Percentiles rank a stretch among this genome's conserved stretches.
Evolutionary conservation across 2,329 filamentous ascomycete genomes (phyloP).

Genomic region (Exophiala mesophila): DNA sequence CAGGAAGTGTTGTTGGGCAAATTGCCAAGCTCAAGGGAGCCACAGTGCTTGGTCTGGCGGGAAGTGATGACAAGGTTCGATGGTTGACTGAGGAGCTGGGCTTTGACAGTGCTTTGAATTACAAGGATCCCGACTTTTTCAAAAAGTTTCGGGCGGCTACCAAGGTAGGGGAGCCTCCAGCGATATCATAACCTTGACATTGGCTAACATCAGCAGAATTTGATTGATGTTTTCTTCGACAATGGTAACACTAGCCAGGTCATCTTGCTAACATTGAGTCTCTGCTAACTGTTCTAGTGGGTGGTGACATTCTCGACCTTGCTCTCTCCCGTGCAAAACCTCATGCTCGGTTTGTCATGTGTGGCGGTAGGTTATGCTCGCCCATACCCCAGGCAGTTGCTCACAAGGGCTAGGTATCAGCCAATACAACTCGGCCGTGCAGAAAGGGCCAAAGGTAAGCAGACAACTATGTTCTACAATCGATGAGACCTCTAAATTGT

Average conservation of each 20-base stretch:
- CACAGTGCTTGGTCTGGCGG: slow-evolving; percentile 62
- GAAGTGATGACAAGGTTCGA: slow-evolving; percentile 61
- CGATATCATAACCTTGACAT: background rate
- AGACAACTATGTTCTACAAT: slow-evolving; percentile 30
- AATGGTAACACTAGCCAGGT: slow-evolving; percentile 45
- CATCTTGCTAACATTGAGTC: background rate
- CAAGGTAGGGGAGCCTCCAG: slow-evolving; percentile 30
- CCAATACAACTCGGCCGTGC: slow-evolving; percentile 59
- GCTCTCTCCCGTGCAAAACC: slow-evolving; percentile 60
- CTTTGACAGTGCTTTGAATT: slow-evolving; percentile 64
- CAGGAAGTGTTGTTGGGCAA: slow-evolving; percentile 70
- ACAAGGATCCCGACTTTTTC: slow-evolving; percentile 60
- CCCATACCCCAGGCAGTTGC: no score
- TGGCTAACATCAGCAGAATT: slow-evolving; percentile 30
- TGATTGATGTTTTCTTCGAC: slow-evolving; percentile 67
- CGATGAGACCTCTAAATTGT: background rate
- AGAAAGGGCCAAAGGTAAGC: slow-evolving; percentile 51
- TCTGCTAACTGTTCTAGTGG: slow-evolving; percentile 40
- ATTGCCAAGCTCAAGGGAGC: slow-evolving; percentile 69
- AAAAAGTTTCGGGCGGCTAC: slow-evolving; percentile 58
- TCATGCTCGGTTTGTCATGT: slow-evolving; percentile 64
- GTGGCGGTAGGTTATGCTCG: slow-evolving; percentile 52
- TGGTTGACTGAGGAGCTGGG: slow-evolving; percentile 62
- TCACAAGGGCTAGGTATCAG: slow-evolving; percentile 55
- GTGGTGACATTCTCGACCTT: slow-evolving; percentile 64